Evolutionary conservation across 2,329 filamentous ascomycete species (phyloP), one percentile per base, ranked within the genome.

Genomic region (Lecanicillium sp.): DNA sequence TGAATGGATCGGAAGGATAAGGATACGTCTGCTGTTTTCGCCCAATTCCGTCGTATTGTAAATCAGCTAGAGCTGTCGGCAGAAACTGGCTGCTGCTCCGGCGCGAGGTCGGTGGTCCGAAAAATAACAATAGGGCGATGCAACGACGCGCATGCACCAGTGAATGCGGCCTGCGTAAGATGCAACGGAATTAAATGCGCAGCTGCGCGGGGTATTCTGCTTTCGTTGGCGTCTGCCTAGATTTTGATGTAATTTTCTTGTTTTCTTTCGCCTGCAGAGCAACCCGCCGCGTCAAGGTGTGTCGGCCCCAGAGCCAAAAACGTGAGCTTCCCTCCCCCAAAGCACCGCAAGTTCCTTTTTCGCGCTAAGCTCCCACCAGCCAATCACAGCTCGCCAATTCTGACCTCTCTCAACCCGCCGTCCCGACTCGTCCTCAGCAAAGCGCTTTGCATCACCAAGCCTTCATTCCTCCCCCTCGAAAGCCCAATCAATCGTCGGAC

Each of bases 331-430:
- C 24, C n/a, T 44, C 23, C 20, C 15, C 17, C 11, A 15, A 5
- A 24, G 17, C 14, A 30, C 21, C 43, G n/a, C 17, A 20, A n/a
- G 53, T 51, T 44, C 48, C 57, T 62, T 62, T 63, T 65, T 67
- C 51, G 62, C 55, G 58, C 52, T 55, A 56, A 52, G 37, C 53
- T 17, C 32, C n/a, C 5, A 19, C 9, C 52, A 52, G 24, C 66
- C 66, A 69, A 71, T 70, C 61, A 67, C 50, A 57, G 51, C 27
- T 9, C 51, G 51, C 51, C 64, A 66, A 70, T 68, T 65, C 66
- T 59, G 62, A 67, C 65, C 60, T 69, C 64, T 62, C 58, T 62
- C 60, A 60, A 64, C 61, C 45, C 45, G 30, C 45, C 45, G 37
- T 48, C 45, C 38, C 37, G 36, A 65, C 62, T 52, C 52, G 55